Evolutionary conservation across 768 basidiomycete species (phyloP).

Genomic region (Pulveroboletus sp.): DNA sequence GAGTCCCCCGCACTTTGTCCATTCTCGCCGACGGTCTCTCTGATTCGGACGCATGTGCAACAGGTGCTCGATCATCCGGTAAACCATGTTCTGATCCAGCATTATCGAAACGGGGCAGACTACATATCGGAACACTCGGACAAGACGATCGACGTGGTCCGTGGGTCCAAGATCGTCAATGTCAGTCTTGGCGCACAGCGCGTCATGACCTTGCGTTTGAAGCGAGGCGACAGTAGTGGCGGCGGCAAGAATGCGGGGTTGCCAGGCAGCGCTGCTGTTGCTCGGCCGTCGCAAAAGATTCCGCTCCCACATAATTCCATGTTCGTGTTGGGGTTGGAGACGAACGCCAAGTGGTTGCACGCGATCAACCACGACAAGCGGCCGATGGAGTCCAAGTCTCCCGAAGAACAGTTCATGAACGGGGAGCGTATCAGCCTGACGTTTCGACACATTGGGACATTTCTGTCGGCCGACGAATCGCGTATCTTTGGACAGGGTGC

Average conservation of each 20-base stretch:
- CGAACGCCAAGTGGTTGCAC: conserved; percentile 73
- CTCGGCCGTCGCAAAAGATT: conserved; percentile 53
- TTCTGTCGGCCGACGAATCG: conserved; percentile 46
- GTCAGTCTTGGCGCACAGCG: conserved; percentile 77
- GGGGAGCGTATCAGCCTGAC: conserved; percentile 76
- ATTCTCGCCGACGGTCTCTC: conserved; percentile 64
- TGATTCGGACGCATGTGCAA: conserved; percentile 62
- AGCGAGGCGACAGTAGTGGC: conserved; percentile 38
- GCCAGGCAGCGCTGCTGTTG: conserved; percentile 13
- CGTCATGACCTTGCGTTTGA: conserved; percentile 67
- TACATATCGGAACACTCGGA: conserved; percentile 86
- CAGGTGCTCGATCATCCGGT: conserved; percentile 56
- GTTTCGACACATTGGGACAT: conserved; percentile 75
- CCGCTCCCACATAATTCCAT: conserved; percentile 78
- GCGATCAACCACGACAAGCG: conserved; percentile 76
- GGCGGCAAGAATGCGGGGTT: conserved; percentile 15
- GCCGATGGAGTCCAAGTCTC: conserved; percentile 45
- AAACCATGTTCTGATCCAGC: conserved; percentile 81
- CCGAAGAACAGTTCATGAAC: conserved; percentile 48
- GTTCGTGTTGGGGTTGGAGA: conserved; percentile 72
- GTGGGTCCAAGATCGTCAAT: conserved; percentile 71
- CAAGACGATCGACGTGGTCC: conserved; percentile 79
- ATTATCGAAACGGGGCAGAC: conserved; percentile 73
- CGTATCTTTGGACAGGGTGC: conserved; percentile 75
- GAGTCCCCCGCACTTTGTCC: conserved; percentile 62